These are phyloP conservation scores for Monsonia emarginata DNA, from an alignment of 441 rosid species.

Conservation along the genomic window DNA sequence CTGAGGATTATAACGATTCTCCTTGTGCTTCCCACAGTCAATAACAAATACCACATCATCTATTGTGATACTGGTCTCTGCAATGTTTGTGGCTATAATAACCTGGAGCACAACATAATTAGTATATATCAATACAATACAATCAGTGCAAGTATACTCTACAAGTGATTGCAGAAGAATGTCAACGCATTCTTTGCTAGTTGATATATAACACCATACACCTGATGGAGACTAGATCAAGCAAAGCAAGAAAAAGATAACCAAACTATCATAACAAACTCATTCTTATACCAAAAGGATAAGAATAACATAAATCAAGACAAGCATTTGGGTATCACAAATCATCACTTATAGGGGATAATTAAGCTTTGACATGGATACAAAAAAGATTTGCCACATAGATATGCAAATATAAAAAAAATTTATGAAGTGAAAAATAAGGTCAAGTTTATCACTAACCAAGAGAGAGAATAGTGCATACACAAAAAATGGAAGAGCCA, in stretches of 20 bases:
- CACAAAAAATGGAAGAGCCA: slow-evolving; percentile 6
- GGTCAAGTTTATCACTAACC: background rate
- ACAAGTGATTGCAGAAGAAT: background rate
- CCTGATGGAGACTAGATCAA: background rate
- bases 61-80: slow-evolving; percentile 89
- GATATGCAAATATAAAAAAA: background rate
- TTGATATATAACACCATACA: background rate
- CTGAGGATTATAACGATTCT: slow-evolving; percentile 78
- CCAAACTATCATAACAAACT: background rate
- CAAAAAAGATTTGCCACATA: background rate
- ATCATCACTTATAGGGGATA: too few relatives aligned
- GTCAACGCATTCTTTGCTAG: background rate
- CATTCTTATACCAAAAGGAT: background rate
- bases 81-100: slow-evolving; percentile 82
- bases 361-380: background rate
- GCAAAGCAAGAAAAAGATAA: background rate
- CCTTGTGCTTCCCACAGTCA: slow-evolving; percentile 92
- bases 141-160: slow-evolving; percentile 1
- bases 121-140: background rate
- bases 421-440: background rate
- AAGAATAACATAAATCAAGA: background rate
- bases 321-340: too few relatives aligned
- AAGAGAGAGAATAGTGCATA: background rate
- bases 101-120: slow-evolving; percentile 38
- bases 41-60: slow-evolving; percentile 90